Conservation (phyloP, 2,329 filamentous ascomycete genomes). For the Fusarium sp. region DNA sequence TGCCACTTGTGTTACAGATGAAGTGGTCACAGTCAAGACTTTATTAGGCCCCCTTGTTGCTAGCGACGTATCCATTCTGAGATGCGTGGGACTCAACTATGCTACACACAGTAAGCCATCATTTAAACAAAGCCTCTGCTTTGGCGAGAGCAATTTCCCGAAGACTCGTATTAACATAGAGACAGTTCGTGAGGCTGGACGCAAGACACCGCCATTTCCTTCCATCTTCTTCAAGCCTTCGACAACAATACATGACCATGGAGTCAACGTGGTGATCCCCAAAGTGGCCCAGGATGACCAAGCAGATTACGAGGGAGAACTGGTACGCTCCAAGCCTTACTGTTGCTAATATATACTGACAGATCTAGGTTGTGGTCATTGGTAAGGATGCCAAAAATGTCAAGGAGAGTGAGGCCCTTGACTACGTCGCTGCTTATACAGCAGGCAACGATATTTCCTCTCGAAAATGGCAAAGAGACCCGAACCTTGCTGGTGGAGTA, state of each 20-base stretch:
- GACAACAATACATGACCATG: slow-evolving; percentile 51
- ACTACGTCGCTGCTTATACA: slow-evolving; percentile 64
- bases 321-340: slow-evolving; percentile 19
- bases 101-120: slow-evolving; percentile 59
- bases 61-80: slow-evolving; percentile 63
- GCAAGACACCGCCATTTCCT: slow-evolving; percentile 59
- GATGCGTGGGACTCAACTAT: slow-evolving; percentile 70
- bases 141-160: neutral
- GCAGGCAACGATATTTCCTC: slow-evolving; percentile 64
- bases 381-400: slow-evolving; percentile 61
- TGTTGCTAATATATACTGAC: rapidly evolving
- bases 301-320: slow-evolving; percentile 60
- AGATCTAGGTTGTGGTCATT: slow-evolving; percentile 48
- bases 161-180: neutral
- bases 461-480: slow-evolving; percentile 62
- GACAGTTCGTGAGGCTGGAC: slow-evolving; percentile 60
- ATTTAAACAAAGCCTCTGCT: neutral
- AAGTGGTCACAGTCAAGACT: slow-evolving; percentile 62
- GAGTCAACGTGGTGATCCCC: slow-evolving; percentile 54
- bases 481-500: slow-evolving; percentile 57
- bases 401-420: slow-evolving; percentile 51
- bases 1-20: slow-evolving; percentile 60
- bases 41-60: slow-evolving; percentile 62
- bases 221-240: slow-evolving; percentile 60
- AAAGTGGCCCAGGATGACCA: slow-evolving; percentile 56